Evolutionary conservation across 2,329 filamentous ascomycete species (phyloP).

Genomic region (Colletotrichum sp.): DNA sequence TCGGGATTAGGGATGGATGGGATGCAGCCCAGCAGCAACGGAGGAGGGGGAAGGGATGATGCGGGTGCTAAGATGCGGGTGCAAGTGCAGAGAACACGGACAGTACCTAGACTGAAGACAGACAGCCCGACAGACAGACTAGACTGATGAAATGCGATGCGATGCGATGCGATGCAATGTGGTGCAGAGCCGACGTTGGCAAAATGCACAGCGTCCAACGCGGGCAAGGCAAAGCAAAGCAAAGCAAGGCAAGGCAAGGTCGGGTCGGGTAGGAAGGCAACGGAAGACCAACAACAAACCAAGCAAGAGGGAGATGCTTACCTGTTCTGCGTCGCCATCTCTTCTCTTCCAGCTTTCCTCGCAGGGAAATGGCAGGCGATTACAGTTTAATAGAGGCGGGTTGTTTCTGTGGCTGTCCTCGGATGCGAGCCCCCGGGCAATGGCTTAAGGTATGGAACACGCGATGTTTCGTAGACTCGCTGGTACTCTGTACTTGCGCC

Average conservation of each 20-base stretch:
- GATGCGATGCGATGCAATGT: not conserved
- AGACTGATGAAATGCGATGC: not conserved
- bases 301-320: slow-evolving; percentile 25
- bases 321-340: slow-evolving; percentile 39
- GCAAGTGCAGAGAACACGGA: not conserved
- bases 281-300: not conserved
- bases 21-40: not conserved
- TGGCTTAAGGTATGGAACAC: slow-evolving; percentile 22
- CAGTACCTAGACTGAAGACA: not conserved
- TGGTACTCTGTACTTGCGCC: slow-evolving; percentile 14
- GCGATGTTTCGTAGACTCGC: slow-evolving; percentile 21
- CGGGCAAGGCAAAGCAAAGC: not conserved
- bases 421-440: slow-evolving; percentile 10
- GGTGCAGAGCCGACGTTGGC: not conserved
- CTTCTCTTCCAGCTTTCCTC: slow-evolving; percentile 10
- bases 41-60: not conserved
- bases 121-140: not conserved
- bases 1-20: not conserved
- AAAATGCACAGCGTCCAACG: not conserved
- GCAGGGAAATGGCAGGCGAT: not conserved
- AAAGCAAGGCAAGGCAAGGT: not conserved
- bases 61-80: not conserved
- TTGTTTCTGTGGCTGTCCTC: slow-evolving; percentile 16
- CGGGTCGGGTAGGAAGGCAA: not conserved
- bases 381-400: slow-evolving; percentile 17